Conservation (phyloP, 129 eudicot genomes). For the Erigeron canadensis region DNA sequence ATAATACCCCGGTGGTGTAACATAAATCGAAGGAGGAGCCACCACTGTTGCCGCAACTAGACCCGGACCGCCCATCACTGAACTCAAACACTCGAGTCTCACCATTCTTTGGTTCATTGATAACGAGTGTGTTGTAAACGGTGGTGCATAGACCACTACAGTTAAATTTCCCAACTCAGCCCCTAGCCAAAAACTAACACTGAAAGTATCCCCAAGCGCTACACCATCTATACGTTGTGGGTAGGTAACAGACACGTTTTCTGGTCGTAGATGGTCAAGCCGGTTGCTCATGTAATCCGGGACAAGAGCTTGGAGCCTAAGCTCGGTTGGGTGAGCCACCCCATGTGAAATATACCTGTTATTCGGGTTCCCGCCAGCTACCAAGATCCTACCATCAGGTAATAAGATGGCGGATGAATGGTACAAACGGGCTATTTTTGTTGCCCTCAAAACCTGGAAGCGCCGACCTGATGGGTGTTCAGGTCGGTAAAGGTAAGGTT, state of each 20-base stretch:
- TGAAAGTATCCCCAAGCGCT: slow-evolving; percentile 39
- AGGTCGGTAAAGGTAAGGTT: slow-evolving; percentile 63
- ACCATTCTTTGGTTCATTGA: slow-evolving; percentile 76
- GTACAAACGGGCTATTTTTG: slow-evolving; percentile 60
- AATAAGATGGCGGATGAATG: slow-evolving; percentile 66
- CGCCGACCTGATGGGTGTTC: slow-evolving; percentile 26
- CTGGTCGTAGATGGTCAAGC: slow-evolving; percentile 42
- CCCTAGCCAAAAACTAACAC: slow-evolving; percentile 37
- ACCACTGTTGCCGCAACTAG: slow-evolving; percentile 38
- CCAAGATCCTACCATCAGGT: slow-evolving; percentile 61
- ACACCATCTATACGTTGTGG: slow-evolving; percentile 19
- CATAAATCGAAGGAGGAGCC: slow-evolving; percentile 50
- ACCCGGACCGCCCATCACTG: slow-evolving; percentile 20
- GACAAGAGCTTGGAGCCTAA: slow-evolving; percentile 55
- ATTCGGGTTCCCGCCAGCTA: slow-evolving; percentile 71
- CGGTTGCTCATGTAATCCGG: slow-evolving; percentile 43
- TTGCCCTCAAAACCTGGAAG: slow-evolving; percentile 35
- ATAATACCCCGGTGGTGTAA: slow-evolving; percentile 66
- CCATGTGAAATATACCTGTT: slow-evolving; percentile 32
- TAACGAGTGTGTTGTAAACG: slow-evolving; percentile 67
- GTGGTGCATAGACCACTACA: slow-evolving; percentile 54
- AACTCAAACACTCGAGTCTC: slow-evolving; percentile 37
- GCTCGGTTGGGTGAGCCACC: slow-evolving; percentile 64
- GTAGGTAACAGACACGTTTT: slow-evolving; percentile 37
- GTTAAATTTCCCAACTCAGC: slow-evolving; percentile 13